Evolutionary conservation across 371 early-diverging fungal species (phyloP).

Genomic region (Amoeboaphelidium protococcarum): DNA sequence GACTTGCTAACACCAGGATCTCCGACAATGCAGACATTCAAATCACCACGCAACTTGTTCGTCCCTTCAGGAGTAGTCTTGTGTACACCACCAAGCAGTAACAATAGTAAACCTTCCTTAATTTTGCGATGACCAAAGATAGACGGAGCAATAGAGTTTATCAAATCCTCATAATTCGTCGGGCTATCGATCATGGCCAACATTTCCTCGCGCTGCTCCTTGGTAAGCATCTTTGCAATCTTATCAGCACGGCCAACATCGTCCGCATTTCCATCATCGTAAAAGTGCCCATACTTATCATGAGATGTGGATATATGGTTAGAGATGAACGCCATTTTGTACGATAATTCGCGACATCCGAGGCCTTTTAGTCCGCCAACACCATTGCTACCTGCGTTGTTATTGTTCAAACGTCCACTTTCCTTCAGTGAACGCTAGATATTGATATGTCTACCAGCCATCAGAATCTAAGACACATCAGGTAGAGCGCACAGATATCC

Average conservation of each 20-base stretch:
- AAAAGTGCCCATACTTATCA: constrained; percentile 10
- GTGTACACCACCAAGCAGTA: constrained; percentile 90
- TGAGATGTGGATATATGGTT: constrained; percentile 39
- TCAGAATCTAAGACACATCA: constrained; percentile 46
- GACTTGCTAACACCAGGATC: constrained; percentile 63
- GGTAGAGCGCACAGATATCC: constrained; percentile 90
- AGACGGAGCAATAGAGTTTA: constrained; percentile 72
- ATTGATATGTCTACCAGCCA: not conserved
- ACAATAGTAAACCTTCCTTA: constrained; percentile 88
- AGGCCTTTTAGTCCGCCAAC: constrained; percentile 61
- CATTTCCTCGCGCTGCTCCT: constrained; percentile 46
- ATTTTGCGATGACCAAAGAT: constrained; percentile 87
- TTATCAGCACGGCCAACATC: constrained; percentile 13
- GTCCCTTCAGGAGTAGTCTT: constrained; percentile 81
- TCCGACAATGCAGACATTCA: constrained; percentile 48
- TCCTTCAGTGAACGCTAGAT: not conserved
- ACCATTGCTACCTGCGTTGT: constrained; percentile 22
- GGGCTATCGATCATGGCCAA: constrained; percentile 29
- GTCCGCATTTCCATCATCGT: constrained; percentile 1
- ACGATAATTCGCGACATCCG: constrained; percentile 74
- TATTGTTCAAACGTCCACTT: not conserved
- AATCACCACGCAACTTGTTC: constrained; percentile 39
- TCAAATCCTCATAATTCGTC: constrained; percentile 37
- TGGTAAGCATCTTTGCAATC: constrained; percentile 19
- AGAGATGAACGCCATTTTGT: constrained; percentile 71